Evolutionary conservation across 1,284 basidiomycete genomes (phyloP).

Genomic region (Mycosarcoma maydis): DNA sequence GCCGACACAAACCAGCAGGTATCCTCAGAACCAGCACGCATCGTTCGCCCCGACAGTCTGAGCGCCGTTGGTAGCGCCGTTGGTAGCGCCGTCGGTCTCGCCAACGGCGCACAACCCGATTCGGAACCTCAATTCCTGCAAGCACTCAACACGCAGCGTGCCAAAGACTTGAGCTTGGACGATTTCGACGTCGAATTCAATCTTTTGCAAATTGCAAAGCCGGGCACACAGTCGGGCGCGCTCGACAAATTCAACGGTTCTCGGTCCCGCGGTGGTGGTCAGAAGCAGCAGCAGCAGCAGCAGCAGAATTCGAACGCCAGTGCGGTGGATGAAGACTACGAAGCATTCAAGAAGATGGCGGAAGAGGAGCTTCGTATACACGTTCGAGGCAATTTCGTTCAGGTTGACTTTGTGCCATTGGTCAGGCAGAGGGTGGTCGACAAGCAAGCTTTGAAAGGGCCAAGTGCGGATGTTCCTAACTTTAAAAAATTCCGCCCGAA

Average conservation of each 20-base stretch:
- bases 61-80: too few relatives aligned
- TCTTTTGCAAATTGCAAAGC: slow-evolving; percentile 45
- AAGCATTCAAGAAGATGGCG: slow-evolving; percentile 49
- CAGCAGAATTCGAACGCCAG: not conserved
- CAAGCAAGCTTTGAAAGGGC: not conserved
- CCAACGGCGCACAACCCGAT: slow-evolving; percentile 32
- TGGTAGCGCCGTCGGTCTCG: slow-evolving; percentile 9
- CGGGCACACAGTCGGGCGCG: slow-evolving; percentile 9
- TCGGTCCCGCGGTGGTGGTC: not conserved
- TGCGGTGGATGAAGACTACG: slow-evolving; percentile 44
- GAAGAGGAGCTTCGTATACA: slow-evolving; percentile 50
- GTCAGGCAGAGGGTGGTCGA: slow-evolving; percentile 18
- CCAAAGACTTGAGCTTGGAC: slow-evolving; percentile 47
- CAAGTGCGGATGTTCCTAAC: slow-evolving; percentile 19
- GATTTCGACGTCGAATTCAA: slow-evolving; percentile 60
- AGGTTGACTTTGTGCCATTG: slow-evolving; percentile 61
- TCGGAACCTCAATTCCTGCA: slow-evolving; percentile 51
- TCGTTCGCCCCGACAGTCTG: slow-evolving; percentile 25
- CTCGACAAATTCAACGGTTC: slow-evolving; percentile 2
- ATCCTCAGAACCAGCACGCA: slow-evolving; percentile 6
- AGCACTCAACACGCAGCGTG: slow-evolving; percentile 48
- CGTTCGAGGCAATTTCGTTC: slow-evolving; percentile 58
- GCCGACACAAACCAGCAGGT: not conserved
- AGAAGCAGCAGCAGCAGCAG: slow-evolving; percentile 3
- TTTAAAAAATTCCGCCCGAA: slow-evolving; percentile 48